phyloP scores from a whole-genome alignment of 129 eudicot genomes.

The Lactuca saligna region DNA sequence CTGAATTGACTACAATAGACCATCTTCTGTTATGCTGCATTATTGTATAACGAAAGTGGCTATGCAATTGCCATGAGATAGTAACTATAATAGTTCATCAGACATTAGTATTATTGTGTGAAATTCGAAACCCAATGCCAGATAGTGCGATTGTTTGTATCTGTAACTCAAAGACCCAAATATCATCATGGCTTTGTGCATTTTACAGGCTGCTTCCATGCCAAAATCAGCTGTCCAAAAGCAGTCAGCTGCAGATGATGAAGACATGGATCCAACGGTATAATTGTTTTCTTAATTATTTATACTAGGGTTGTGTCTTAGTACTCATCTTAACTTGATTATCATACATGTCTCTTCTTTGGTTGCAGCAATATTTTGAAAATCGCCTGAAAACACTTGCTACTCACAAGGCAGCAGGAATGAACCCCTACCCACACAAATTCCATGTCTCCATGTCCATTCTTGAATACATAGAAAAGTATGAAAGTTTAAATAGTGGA shows the following conservation, averaged over 20 bases:
- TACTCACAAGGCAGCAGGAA: conserved; percentile 68
- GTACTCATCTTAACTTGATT: background rate
- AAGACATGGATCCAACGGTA: conserved; percentile 96
- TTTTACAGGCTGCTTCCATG: conserved; percentile 46
- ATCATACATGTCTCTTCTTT: conserved; percentile 2
- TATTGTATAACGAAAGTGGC: background rate
- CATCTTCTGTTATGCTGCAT: background rate
- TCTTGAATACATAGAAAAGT: conserved; percentile 59
- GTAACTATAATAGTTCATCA: background rate
- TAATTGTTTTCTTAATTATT: background rate
- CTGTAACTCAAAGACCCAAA: conserved; percentile 2
- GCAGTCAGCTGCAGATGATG: conserved; percentile 66
- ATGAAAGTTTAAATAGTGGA: conserved; percentile 54
- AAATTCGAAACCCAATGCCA: background rate
- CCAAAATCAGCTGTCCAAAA: conserved; percentile 46
- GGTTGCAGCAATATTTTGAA: conserved; percentile 83
- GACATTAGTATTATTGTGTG: background rate
- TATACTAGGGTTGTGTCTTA: background rate
- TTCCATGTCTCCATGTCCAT: conserved; percentile 52
- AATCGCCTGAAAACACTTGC: conserved; percentile 72
- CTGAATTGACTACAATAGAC: background rate
- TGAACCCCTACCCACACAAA: conserved; percentile 90
- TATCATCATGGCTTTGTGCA: background rate
- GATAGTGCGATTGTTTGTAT: background rate
- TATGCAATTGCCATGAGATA: background rate